Percentiles rank a stretch among this genome's conserved stretches.
Evolutionary conservation across 441 rosid genomes (phyloP).

Genomic region (Breynia disticha): DNA sequence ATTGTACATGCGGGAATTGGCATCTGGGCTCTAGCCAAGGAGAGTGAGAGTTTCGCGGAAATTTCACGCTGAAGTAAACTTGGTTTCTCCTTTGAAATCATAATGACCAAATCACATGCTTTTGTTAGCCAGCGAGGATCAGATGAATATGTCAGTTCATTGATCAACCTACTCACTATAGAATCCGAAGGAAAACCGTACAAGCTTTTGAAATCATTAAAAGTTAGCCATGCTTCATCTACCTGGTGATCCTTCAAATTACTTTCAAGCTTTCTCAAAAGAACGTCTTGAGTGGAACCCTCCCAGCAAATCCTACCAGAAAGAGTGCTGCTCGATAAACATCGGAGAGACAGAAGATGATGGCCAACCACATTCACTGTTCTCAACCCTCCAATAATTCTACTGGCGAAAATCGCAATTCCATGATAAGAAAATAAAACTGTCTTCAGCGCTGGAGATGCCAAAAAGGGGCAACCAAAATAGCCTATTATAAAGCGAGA

Average conservation of each 20-base stretch:
- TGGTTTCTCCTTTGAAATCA: slow-evolving; percentile 34
- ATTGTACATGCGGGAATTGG: slow-evolving; percentile 41
- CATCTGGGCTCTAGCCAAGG: slow-evolving; percentile 65
- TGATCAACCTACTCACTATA: slow-evolving; percentile 34
- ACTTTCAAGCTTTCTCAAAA: slow-evolving; percentile 50
- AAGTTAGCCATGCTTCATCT: slow-evolving; percentile 62
- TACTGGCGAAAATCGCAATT: not conserved
- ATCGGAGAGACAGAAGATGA: not conserved
- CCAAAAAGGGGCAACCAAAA: not conserved
- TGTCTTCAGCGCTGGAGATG: slow-evolving; percentile 13
- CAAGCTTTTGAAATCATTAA: slow-evolving; percentile 44
- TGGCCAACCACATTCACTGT: not conserved
- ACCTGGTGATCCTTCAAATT: slow-evolving; percentile 34
- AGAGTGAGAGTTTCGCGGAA: slow-evolving; percentile 40
- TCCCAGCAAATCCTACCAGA: slow-evolving; percentile 36
- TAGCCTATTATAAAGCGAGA: slow-evolving; percentile 7
- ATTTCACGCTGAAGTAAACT: slow-evolving; percentile 25
- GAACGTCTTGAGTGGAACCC: slow-evolving; percentile 33
- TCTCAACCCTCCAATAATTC: slow-evolving; percentile 12
- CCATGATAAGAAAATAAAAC: slow-evolving; percentile 7
- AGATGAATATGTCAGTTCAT: slow-evolving; percentile 52
- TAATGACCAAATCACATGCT: slow-evolving; percentile 40
- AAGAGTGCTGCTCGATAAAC: slow-evolving; percentile 20
- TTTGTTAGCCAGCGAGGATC: slow-evolving; percentile 41
- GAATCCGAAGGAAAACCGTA: slow-evolving; percentile 43